Evolutionary conservation across 2,329 filamentous ascomycete species (phyloP), one percentile per base, ranked within the genome.

Genomic region (Volutella citrinella): DNA sequence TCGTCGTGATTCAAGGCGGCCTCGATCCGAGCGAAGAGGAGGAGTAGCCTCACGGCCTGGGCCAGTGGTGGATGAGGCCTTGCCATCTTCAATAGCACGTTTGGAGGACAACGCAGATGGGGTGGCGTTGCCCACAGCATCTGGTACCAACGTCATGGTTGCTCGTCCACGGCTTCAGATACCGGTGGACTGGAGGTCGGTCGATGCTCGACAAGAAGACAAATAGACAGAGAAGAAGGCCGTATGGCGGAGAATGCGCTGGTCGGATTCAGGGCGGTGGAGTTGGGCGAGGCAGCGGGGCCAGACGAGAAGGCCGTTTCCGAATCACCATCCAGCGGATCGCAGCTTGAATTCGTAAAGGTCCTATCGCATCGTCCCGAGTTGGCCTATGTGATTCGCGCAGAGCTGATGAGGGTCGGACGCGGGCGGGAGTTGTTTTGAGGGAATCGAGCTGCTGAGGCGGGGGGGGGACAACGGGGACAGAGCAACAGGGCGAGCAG

Each of bases 1-100:
- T 18, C 59, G 52, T 44, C 61, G 68, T 15, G 60, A 53, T 42
- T 72, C 69, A 19, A 70, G 42, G 30, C 61, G 63, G 26, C 55
- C 62, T 40, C 65, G 63, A 40, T 70, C 69, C 34, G 63, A 55
- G 20, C 64, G 64, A 19, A 66, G 63, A 12, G 66, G 69, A 27
- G 70, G 68, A 23, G 69, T 72, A 23, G 63, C 56, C 38, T 62
- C 59, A 39, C 65, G 64, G 33, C 55, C 52, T 19, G 66, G 57
- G 28, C 55, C 58, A 29, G 53, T 53, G 26, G 51, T 39, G 24
- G 60, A 47, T 24, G 63, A 42, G 29, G 45, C 39, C 37, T 56
- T 61, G 15, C 46, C 36, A 19, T 61, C 59, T 26, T 47, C 41
- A 52, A 57, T 60, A 49, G 41, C 52, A 48, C 34, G 57, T 47